phyloP scores from a whole-genome alignment of 2,329 filamentous ascomycete species.

The Colletotrichum musicola region DNA sequence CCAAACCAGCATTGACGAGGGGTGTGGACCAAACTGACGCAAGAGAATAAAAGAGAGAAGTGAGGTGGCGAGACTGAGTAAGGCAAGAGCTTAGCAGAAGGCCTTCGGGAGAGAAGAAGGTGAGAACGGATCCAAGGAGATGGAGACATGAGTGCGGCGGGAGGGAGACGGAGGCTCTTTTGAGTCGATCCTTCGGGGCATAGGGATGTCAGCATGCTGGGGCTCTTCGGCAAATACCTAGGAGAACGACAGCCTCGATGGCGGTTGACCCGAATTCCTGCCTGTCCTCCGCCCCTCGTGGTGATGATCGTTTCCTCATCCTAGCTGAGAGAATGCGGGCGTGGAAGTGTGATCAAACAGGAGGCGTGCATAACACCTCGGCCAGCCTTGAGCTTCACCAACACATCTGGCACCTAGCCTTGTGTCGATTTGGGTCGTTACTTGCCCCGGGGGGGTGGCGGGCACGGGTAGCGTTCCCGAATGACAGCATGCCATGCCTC shows the following conservation, averaged over 20 bases:
- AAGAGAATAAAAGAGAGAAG: neutral
- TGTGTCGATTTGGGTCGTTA: too few species aligned
- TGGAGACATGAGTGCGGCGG: neutral
- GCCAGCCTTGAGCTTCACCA: neutral
- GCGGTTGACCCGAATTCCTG: conserved; percentile 2
- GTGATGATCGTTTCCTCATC: conserved; percentile 6
- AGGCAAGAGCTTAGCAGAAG: too few species aligned
- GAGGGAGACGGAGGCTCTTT: neutral
- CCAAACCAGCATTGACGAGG: neutral
- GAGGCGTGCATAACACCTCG: neutral
- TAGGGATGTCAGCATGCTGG: neutral
- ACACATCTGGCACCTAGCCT: too few species aligned
- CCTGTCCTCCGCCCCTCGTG: neutral
- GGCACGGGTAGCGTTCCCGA: too few species aligned
- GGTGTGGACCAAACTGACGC: neutral
- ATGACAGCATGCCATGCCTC: too few species aligned
- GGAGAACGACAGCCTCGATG: neutral
- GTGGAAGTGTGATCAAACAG: neutral
- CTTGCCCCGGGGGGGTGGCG: too few species aligned
- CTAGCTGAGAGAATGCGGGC: neutral
- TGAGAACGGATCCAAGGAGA: neutral
- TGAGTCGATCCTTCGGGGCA: conserved; percentile 10
- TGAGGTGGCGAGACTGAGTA: neutral
- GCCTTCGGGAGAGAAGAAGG: too few species aligned
- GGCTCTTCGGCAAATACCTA: too few species aligned